Evolutionary conservation across 106 monocot genomes (phyloP).

Genomic region (Dendrobium huoshanense): DNA sequence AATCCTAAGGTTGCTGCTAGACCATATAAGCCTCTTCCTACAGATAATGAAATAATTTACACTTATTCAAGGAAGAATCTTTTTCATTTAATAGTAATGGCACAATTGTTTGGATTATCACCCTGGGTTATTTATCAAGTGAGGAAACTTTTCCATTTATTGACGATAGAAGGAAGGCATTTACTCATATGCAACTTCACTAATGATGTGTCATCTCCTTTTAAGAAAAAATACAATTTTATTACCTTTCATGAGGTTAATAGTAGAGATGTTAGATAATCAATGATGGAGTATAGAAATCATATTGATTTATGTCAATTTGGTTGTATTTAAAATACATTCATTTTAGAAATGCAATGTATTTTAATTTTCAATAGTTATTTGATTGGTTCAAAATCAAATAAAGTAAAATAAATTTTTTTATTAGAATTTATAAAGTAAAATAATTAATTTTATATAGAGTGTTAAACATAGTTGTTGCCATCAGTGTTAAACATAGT

Average conservation of each 20-base stretch:
- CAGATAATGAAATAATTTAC: conserved; percentile 45
- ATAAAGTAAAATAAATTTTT: too few species aligned
- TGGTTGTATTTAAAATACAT: not conserved
- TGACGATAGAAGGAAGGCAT: conserved; percentile 60
- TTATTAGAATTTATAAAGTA: too few species aligned
- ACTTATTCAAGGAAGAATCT: conserved; percentile 57
- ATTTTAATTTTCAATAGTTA: not conserved
- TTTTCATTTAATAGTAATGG: conserved; percentile 60
- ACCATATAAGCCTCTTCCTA: conserved; percentile 29
- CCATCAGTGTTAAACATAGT: too few species aligned
- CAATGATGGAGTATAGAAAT: not conserved
- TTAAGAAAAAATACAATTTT: not conserved
- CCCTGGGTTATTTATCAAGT: conserved; percentile 44
- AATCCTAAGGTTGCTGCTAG: conserved; percentile 2
- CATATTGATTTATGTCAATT: not conserved
- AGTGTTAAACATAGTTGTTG: too few species aligned
- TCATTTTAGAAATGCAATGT: not conserved
- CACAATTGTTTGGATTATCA: conserved; percentile 55
- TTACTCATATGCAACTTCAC: not conserved
- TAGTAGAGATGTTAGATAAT: not conserved
- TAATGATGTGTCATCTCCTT: not conserved
- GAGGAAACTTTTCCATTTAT: conserved; percentile 40
- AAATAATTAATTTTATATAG: too few species aligned
- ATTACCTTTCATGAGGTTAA: not conserved
- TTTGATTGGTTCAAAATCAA: not conserved